phyloP scores from a whole-genome alignment of 2,329 filamentous ascomycete species.

The Sporothrix pseudoabietina region DNA sequence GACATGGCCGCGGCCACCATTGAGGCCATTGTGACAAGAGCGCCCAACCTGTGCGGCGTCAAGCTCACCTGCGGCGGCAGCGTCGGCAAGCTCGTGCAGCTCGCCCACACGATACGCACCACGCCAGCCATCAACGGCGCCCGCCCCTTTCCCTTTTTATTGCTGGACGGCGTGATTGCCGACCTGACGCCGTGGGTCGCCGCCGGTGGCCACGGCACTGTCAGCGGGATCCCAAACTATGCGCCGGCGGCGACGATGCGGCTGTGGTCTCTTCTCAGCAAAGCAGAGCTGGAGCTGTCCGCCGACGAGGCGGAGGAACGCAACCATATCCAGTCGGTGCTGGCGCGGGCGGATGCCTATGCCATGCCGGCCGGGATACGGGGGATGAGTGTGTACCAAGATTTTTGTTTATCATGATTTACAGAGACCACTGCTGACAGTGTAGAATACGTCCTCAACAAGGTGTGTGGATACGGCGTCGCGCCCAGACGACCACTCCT shows the following conservation, averaged over 20 bases:
- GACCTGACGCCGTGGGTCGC: not conserved
- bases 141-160: not conserved
- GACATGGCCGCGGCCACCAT: not conserved
- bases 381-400: not conserved
- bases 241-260: slow-evolving; percentile 1
- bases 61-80: slow-evolving; percentile 1
- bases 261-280: not conserved
- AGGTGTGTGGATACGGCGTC: not conserved
- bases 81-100: not conserved
- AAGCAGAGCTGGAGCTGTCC: not conserved
- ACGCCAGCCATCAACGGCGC: not conserved
- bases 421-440: not conserved
- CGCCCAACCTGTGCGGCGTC: not conserved
- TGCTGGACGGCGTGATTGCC: not conserved
- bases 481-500: not conserved
- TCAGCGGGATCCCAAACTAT: not conserved
- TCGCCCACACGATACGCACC: not conserved
- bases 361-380: not conserved
- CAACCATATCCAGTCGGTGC: not conserved
- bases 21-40: not conserved
- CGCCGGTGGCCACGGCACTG: not conserved
- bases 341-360: not conserved
- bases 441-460: not conserved
- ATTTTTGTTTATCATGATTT: too few relatives aligned
- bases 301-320: not conserved